phyloP scores from a whole-genome alignment of 192 early-diverging fungal species.

The Coemansia sp. region DNA sequence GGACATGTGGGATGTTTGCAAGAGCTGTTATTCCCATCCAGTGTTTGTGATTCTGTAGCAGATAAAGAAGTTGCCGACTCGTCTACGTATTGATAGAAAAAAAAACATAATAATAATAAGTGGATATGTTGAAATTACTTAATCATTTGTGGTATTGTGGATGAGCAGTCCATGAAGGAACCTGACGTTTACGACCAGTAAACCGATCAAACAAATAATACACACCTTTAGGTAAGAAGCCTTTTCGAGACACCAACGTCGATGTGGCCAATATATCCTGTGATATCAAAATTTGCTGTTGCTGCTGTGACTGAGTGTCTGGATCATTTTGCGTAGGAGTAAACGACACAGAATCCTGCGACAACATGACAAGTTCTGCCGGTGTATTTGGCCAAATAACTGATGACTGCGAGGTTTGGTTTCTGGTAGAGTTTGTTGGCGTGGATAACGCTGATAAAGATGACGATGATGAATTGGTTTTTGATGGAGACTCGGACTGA shows the following conservation, averaged over 20 bases:
- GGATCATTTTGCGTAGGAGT: not conserved
- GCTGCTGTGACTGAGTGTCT: not conserved
- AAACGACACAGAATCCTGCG: not conserved
- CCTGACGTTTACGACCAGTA: not conserved
- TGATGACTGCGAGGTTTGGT: not conserved
- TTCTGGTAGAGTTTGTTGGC: not conserved
- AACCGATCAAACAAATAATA: slow-evolving; percentile 12
- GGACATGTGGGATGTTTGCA: not conserved
- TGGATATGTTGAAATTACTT: not conserved
- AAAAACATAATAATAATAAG: too few relatives aligned
- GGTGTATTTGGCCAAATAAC: not conserved
- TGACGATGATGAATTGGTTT: not conserved
- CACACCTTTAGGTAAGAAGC: slow-evolving; percentile 1
- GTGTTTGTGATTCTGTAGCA: not conserved
- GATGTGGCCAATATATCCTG: not conserved
- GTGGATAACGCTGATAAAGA: not conserved
- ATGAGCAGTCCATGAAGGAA: not conserved
- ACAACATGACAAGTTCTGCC: not conserved
- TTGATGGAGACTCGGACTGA: not conserved
- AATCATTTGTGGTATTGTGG: slow-evolving; percentile 1
- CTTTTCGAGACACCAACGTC: not conserved
- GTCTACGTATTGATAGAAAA: not conserved
- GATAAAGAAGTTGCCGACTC: not conserved
- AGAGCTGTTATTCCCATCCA: not conserved
- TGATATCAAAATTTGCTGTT: not conserved